Evolutionary conservation across 2,329 filamentous ascomycete genomes (phyloP).

Genomic region (Penicillium janthinellum): DNA sequence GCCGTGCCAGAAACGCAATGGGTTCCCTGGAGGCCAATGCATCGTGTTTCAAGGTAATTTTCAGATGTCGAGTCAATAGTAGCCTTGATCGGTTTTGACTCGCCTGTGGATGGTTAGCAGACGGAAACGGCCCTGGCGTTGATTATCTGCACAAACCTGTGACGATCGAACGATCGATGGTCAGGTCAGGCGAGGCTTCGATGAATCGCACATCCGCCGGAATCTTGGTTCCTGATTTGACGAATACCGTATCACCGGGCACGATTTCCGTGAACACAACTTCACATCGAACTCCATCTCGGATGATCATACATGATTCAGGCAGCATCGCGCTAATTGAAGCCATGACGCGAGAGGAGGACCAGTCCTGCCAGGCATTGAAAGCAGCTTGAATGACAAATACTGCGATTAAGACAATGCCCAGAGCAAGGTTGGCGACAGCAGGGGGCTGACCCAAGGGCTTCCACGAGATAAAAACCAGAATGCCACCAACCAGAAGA

Average conservation of each 20-base stretch:
- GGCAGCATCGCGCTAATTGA: constrained; percentile 81
- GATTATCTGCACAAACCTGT: constrained; percentile 66
- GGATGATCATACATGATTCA: constrained; percentile 66
- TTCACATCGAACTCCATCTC: constrained; percentile 52
- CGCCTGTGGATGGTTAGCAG: constrained; percentile 47
- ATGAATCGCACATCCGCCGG: constrained; percentile 56
- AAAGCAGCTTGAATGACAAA: constrained; percentile 71
- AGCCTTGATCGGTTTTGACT: constrained; percentile 61
- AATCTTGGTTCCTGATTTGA: constrained; percentile 58
- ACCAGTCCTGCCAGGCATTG: constrained; percentile 74
- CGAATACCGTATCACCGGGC: constrained; percentile 56
- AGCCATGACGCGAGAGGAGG: constrained; percentile 73
- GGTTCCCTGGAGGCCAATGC: constrained; percentile 77
- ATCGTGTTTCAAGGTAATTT: constrained; percentile 55
- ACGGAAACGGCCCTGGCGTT: constrained; percentile 61
- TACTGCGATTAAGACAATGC: constrained; percentile 70
- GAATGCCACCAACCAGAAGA: constrained; percentile 66
- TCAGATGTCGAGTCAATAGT: constrained; percentile 47
- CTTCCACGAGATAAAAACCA: constrained; percentile 77
- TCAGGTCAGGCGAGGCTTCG: constrained; percentile 1
- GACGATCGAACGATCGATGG: constrained; percentile 1
- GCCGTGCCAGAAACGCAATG: constrained; percentile 72
- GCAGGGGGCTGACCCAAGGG: constrained; percentile 73
- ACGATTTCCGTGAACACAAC: constrained; percentile 50
- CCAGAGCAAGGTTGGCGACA: constrained; percentile 69